A percentile compares a stretch with the other conserved stretches of the same genome.
phyloP scores from a whole-genome alignment of 768 basidiomycete species.

The Pleurotus salmoneostramineus region DNA sequence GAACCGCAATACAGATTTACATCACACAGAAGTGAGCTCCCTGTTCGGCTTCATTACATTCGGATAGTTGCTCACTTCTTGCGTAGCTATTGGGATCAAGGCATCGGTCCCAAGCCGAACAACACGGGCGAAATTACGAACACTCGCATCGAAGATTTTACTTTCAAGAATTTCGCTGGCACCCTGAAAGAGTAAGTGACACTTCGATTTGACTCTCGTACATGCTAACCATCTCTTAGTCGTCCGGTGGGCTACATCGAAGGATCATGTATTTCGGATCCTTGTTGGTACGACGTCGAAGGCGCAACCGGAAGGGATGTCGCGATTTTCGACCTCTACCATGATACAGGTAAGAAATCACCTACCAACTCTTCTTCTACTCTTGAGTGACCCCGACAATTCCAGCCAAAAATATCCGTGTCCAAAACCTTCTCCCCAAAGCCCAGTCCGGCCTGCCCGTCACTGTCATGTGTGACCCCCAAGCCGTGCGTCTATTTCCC shows the following conservation, averaged over 20 bases:
- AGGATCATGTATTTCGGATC: conserved; percentile 55
- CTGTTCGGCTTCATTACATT: background rate
- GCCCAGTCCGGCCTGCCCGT: conserved; percentile 42
- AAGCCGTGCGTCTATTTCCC: conserved; percentile 30
- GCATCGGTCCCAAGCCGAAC: conserved; percentile 40
- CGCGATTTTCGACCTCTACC: conserved; percentile 54
- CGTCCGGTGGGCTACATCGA: conserved; percentile 39
- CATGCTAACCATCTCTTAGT: background rate
- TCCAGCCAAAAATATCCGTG: conserved; percentile 44
- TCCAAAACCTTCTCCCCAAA: conserved; percentile 40
- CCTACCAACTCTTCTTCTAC: background rate
- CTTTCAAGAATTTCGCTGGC: conserved; percentile 52
- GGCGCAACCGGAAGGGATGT: conserved; percentile 58
- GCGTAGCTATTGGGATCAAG: conserved; percentile 60
- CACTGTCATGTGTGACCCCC: conserved; percentile 51
- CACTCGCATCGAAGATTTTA: conserved; percentile 52
- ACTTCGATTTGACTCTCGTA: background rate
- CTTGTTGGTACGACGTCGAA: conserved; percentile 56
- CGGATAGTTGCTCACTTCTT: background rate
- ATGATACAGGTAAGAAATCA: conserved; percentile 39
- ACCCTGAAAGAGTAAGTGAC: conserved; percentile 41
- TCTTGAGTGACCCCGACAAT: background rate
- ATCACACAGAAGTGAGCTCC: conserved; percentile 56
- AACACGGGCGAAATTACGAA: conserved; percentile 37
- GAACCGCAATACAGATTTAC: conserved; percentile 38